Percentiles rank a stretch among this genome's conserved stretches.
These are phyloP conservation scores for Ruellia speciosa DNA, from an alignment of 305 asterid species.

Conservation along the genomic window DNA sequence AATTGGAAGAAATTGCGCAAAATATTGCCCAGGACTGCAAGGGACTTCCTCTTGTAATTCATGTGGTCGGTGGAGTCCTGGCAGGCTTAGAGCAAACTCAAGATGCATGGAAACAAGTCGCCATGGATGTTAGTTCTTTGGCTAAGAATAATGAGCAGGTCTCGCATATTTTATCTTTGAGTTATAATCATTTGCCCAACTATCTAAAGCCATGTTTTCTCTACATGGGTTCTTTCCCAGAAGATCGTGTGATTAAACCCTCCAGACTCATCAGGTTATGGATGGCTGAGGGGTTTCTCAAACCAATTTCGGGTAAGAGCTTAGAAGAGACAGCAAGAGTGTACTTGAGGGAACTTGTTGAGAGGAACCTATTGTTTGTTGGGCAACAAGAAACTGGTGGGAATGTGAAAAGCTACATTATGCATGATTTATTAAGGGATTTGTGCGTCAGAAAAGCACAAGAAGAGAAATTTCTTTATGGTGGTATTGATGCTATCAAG, in stretches of 20 bases:
- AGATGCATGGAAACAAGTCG: neutral
- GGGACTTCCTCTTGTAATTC: neutral
- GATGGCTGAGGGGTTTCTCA: conserved; percentile 16
- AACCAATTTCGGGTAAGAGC: conserved; percentile 4
- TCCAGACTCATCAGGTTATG: neutral
- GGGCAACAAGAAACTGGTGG: neutral
- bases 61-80: neutral
- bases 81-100: neutral
- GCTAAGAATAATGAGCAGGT: neutral
- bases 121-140: neutral
- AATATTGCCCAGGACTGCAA: neutral
- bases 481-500: neutral
- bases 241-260: neutral
- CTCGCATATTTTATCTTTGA: neutral
- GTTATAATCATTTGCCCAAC: neutral
- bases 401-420: neutral
- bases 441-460: neutral
- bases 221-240: neutral
- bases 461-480: neutral
- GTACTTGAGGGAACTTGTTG: neutral
- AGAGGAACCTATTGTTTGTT: neutral
- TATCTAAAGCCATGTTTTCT: neutral
- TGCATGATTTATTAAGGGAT: neutral
- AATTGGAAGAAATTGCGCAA: neutral
- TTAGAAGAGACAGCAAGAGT: conserved; percentile 15